These are phyloP conservation scores for Epichloe coenophiala DNA, from an alignment of 2,329 filamentous ascomycete species.

Conservation along the genomic window DNA sequence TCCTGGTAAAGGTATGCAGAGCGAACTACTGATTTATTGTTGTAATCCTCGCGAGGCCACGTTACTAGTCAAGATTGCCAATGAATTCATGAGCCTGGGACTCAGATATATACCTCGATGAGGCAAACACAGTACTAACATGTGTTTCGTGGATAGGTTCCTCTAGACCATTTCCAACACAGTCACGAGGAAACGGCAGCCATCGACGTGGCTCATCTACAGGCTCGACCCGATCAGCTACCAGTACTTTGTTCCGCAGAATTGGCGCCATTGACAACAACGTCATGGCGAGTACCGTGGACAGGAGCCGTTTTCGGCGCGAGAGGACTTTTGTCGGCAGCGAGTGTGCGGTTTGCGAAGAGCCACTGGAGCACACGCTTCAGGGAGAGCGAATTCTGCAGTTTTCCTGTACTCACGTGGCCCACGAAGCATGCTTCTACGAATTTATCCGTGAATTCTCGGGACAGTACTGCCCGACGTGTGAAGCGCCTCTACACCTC, in stretches of 20 bases:
- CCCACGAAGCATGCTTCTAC: constrained; percentile 97
- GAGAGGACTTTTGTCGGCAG: constrained; percentile 92
- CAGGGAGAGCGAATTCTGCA: constrained; percentile 89
- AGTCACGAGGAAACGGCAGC: constrained; percentile 13
- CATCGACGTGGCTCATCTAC: constrained; percentile 20
- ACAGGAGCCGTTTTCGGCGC: constrained; percentile 65
- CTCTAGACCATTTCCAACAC: constrained; percentile 12
- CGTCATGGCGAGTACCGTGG: constrained; percentile 36
- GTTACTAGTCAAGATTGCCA: neutral
- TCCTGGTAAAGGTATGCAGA: constrained; percentile 3
- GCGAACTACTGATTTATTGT: neutral
- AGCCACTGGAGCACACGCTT: constrained; percentile 88
- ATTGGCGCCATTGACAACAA: constrained; percentile 26
- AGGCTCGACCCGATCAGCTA: constrained; percentile 19
- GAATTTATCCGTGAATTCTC: constrained; percentile 95
- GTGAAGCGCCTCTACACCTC: constrained; percentile 78
- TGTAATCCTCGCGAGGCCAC: neutral
- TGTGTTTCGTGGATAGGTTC: neutral
- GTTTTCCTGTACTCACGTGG: constrained; percentile 92
- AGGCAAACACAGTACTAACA: no score
- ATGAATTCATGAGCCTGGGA: no score
- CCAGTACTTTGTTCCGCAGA: constrained; percentile 20
- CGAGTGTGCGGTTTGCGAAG: constrained; percentile 92
- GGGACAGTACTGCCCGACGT: constrained; percentile 85
- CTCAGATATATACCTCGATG: no score